Conservation (phyloP, 306 rosid species). For the Oxytropis ochrocephala region DNA sequence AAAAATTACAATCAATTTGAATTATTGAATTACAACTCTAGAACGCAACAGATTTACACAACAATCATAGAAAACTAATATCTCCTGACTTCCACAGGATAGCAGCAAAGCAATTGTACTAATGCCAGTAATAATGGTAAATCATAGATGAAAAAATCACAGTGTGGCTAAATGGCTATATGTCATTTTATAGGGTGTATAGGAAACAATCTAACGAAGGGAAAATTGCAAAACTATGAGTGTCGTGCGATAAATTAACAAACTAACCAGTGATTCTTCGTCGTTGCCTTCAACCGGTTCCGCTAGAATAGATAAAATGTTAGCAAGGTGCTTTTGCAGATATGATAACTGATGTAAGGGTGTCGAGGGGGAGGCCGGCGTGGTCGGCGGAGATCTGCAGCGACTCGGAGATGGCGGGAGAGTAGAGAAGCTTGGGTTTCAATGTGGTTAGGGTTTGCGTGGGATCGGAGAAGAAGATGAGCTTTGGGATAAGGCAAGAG, state of each 20-base stretch:
- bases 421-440: constrained; percentile 57
- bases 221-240: constrained; percentile 2
- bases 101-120: not conserved
- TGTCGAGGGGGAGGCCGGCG: constrained; percentile 69
- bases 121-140: not conserved
- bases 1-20: no score
- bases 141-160: no score
- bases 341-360: constrained; percentile 85
- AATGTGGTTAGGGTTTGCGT: constrained; percentile 72
- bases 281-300: constrained; percentile 79
- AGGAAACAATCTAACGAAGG: not conserved
- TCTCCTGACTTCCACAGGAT: not conserved
- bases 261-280: constrained; percentile 68
- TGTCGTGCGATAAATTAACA: constrained; percentile 31
- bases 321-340: constrained; percentile 79
- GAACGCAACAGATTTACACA: no score
- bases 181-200: not conserved
- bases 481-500: constrained; percentile 78
- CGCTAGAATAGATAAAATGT: constrained; percentile 69
- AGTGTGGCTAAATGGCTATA: not conserved
- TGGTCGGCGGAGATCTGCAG: constrained; percentile 84
- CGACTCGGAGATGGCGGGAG: constrained; percentile 55
- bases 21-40: not conserved
- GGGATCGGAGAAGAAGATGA: constrained; percentile 82
- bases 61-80: no score